Percentiles rank a stretch among this genome's conserved stretches.
Conservation (phyloP, 345 rosid genomes). For the Cardamine resedifolia region DNA sequence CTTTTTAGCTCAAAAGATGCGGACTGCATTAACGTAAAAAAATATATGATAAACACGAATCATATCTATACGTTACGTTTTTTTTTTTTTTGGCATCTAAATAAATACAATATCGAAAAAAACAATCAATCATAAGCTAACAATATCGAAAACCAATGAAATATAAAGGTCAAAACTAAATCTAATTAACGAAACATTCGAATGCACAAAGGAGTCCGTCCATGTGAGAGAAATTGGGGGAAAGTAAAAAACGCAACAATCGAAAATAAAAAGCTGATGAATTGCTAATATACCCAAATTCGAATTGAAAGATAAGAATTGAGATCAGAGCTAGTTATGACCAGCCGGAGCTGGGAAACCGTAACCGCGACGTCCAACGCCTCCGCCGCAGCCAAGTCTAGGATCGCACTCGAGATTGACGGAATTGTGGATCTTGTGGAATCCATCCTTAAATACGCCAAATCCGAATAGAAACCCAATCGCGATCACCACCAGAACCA, state of each 20-base stretch:
- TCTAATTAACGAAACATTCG: constrained; percentile 18
- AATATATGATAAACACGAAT: constrained; percentile 10
- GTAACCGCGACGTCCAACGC: constrained; percentile 51
- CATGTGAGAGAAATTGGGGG: background rate
- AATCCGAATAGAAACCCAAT: constrained; percentile 79
- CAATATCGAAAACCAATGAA: background rate
- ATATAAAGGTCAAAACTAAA: background rate
- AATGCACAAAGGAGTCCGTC: constrained; percentile 8
- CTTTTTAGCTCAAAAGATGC: constrained; percentile 15
- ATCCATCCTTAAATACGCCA: constrained; percentile 79
- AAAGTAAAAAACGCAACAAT: background rate
- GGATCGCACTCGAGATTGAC: constrained; percentile 54
- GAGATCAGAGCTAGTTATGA: constrained; percentile 8
- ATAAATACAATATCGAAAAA: background rate
- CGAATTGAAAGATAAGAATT: background rate
- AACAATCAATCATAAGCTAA: background rate
- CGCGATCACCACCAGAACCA: constrained; percentile 61
- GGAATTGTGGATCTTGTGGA: constrained; percentile 68
- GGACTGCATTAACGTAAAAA: background rate
- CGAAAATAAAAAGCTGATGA: constrained; percentile 2
- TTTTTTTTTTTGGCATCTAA: background rate
- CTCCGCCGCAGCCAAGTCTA: constrained; percentile 24
- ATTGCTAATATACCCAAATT: constrained; percentile 4
- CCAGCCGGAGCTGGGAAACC: constrained; percentile 47
- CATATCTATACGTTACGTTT: constrained; percentile 6